phyloP scores from a whole-genome alignment of 306 rosid species.

The Cicer chorassanicum region DNA sequence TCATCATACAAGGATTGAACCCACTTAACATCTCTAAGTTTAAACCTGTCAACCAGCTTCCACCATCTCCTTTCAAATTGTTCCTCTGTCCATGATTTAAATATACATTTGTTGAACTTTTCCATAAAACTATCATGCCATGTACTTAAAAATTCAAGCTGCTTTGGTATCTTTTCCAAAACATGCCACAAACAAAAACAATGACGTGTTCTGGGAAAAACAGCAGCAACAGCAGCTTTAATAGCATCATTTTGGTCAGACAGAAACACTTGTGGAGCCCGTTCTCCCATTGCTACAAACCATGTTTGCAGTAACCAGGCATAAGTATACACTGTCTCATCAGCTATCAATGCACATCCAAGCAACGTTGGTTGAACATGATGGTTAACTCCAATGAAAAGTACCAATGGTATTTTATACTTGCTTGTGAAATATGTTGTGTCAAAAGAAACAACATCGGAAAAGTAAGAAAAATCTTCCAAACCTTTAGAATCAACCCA shows the following conservation, averaged over 20 bases:
- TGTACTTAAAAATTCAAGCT: constrained; percentile 54
- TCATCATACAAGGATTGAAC: constrained; percentile 58
- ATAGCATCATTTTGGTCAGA: constrained; percentile 63
- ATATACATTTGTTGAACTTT: constrained; percentile 56
- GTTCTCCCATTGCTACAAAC: constrained; percentile 63
- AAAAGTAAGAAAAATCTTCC: constrained; percentile 58
- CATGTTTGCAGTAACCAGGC: constrained; percentile 70
- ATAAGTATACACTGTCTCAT: constrained; percentile 55
- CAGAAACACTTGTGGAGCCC: constrained; percentile 62
- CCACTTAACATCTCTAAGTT: constrained; percentile 60
- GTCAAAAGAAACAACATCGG: constrained; percentile 68
- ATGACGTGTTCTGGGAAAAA: constrained; percentile 64
- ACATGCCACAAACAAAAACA: constrained; percentile 69
- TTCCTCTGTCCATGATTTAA: constrained; percentile 61
- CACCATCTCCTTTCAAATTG: constrained; percentile 69
- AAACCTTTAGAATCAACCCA: constrained; percentile 73
- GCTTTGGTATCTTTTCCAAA: constrained; percentile 66
- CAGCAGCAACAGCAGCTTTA: constrained; percentile 59
- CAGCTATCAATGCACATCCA: constrained; percentile 69
- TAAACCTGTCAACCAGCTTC: constrained; percentile 58
- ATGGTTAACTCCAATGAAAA: constrained; percentile 65
- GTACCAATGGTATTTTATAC: constrained; percentile 64
- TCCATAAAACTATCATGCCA: constrained; percentile 57
- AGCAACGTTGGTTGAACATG: constrained; percentile 62
- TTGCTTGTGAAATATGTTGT: constrained; percentile 62